Evolutionary conservation across 768 basidiomycete genomes (phyloP).

Genomic region (Boletus sp.): DNA sequence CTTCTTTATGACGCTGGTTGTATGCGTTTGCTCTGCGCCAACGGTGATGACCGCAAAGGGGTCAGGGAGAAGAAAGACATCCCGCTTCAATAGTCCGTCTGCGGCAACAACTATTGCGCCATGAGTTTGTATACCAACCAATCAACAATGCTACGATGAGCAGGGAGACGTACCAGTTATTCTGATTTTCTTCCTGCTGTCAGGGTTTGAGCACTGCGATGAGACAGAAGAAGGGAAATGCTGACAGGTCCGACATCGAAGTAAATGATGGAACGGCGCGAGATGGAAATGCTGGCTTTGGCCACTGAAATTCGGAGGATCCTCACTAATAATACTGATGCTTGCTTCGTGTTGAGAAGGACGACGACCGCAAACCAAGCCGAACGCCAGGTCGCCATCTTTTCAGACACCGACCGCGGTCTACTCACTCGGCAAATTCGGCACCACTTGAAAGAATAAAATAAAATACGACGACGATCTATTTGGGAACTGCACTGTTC

Average conservation of each 20-base stretch:
- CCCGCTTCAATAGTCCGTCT: constrained; percentile 89
- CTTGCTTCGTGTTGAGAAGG: constrained; percentile 3
- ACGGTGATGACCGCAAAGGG: constrained; percentile 99
- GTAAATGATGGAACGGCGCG: not conserved
- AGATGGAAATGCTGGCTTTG: no score
- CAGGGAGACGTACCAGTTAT: constrained; percentile 56
- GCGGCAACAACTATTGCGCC: constrained; percentile 80
- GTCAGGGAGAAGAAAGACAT: constrained; percentile 94
- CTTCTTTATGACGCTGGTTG: constrained; percentile 96
- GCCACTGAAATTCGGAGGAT: no score
- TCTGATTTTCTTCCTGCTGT: constrained; percentile 69
- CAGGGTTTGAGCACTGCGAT: constrained; percentile 11
- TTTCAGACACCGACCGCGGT: constrained; percentile 34
- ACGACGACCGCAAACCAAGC: constrained; percentile 13
- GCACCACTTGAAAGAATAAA: constrained; percentile 4
- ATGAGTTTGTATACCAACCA: constrained; percentile 3
- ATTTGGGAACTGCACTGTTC: no score
- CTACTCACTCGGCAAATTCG: constrained; percentile 14
- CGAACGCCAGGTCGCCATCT: constrained; percentile 5
- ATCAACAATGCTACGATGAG: not conserved
- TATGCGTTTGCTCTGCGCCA: constrained; percentile 95
- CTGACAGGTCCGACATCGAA: constrained; percentile 34
- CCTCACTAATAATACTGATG: no score
- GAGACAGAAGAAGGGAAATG: not conserved
- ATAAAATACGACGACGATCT: no score